Percentiles rank a stretch among this genome's conserved stretches.
Evolutionary conservation across 805 yeast genomes (phyloP).

Genomic region (Lachancea mirantina): DNA sequence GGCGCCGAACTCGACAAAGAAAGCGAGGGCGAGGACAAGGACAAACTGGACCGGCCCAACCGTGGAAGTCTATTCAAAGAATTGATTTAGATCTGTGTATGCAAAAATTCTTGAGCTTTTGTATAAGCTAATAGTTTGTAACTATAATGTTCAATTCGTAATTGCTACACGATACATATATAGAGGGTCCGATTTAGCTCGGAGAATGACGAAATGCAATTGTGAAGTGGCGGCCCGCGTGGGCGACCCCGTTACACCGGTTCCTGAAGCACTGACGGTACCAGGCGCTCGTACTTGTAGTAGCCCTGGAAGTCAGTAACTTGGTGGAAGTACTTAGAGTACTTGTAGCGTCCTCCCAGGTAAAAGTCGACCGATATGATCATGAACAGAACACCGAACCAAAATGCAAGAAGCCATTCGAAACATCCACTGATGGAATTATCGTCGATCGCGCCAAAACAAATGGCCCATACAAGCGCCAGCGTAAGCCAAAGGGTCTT

Average conservation of each 20-base stretch:
- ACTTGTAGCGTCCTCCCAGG: slow-evolving; percentile 44
- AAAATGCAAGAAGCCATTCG: slow-evolving; percentile 86
- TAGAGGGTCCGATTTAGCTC: too few species aligned
- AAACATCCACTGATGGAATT: slow-evolving; percentile 52
- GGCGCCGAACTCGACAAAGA: slow-evolving; percentile 11
- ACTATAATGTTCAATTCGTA: too few species aligned
- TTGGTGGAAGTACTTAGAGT: slow-evolving; percentile 26
- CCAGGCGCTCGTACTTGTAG: slow-evolving; percentile 22
- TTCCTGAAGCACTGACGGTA: too few species aligned
- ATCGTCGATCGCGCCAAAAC: slow-evolving; percentile 47
- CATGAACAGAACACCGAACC: slow-evolving; percentile 66
- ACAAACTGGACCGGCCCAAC: too few species aligned
- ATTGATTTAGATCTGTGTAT: slow-evolving; percentile 19
- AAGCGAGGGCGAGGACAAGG: slow-evolving; percentile 10
- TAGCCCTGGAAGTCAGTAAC: slow-evolving; percentile 24
- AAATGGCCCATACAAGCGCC: slow-evolving; percentile 62
- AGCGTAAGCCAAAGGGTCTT: slow-evolving; percentile 59
- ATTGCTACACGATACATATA: too few species aligned
- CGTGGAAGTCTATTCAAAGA: slow-evolving; percentile 24
- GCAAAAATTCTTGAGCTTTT: too few species aligned
- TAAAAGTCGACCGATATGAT: slow-evolving; percentile 63
- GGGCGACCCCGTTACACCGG: too few species aligned
- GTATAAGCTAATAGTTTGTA: too few species aligned
- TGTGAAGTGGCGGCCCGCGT: too few species aligned
- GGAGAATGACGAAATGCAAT: too few species aligned